Conservation (phyloP, 2,329 filamentous ascomycete genomes). For the Diaporthe vexans region DNA sequence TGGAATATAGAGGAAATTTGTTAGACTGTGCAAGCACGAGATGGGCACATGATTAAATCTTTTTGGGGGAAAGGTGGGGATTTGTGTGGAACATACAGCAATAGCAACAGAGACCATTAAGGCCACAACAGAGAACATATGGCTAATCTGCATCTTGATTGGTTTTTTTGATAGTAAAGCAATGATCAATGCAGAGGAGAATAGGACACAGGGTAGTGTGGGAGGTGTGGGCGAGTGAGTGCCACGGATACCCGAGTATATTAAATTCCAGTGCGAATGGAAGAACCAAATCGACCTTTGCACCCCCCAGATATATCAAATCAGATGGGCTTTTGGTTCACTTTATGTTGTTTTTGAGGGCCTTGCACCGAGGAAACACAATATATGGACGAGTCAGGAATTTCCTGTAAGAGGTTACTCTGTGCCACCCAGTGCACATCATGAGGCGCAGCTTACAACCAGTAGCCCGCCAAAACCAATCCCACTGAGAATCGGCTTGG, state of each 20-base stretch:
- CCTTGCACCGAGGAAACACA: background rate
- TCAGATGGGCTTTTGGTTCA: background rate
- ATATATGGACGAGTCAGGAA: background rate
- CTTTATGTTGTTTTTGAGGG: background rate
- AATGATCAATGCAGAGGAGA: too few relatives aligned
- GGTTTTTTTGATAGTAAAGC: background rate
- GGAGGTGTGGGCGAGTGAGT: background rate
- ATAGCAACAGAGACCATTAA: slow-evolving; percentile 9
- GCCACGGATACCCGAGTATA: too few relatives aligned
- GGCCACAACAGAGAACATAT: background rate
- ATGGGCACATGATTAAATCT: background rate
- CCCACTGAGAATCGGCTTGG: background rate
- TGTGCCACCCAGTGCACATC: background rate
- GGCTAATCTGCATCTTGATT: slow-evolving; percentile 10
- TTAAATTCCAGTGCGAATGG: background rate
- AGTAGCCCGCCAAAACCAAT: background rate
- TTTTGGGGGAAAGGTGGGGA: too few relatives aligned
- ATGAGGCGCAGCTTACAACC: background rate
- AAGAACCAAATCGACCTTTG: background rate
- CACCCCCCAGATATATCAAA: background rate
- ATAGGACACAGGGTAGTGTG: background rate
- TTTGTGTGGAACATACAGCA: background rate
- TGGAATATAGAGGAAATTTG: background rate
- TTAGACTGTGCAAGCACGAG: background rate
- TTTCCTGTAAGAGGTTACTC: background rate